Evolutionary conservation across 2,329 filamentous ascomycete genomes (phyloP).

Genomic region (Thielaviopsis musarum): DNA sequence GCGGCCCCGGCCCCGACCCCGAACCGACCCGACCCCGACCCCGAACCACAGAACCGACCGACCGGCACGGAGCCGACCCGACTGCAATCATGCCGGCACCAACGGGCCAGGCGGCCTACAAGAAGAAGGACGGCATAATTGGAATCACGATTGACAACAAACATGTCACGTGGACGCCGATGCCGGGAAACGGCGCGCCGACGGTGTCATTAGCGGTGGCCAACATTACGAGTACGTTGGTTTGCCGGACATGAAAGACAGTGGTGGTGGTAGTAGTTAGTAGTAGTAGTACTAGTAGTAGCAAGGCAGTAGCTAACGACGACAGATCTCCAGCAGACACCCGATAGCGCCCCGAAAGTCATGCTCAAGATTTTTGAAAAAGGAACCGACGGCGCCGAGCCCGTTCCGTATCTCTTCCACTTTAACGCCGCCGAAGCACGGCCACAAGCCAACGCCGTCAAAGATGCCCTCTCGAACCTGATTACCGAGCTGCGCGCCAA

Average conservation of each 20-base stretch:
- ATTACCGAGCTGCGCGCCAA: conserved; percentile 50
- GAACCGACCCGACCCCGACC: background rate
- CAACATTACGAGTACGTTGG: conserved; percentile 63
- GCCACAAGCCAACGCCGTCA: conserved; percentile 69
- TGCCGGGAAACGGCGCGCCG: conserved; percentile 43
- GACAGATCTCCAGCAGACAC: conserved; percentile 84
- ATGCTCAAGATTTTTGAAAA: conserved; percentile 87
- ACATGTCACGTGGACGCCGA: conserved; percentile 67
- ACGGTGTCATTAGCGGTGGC: conserved; percentile 52
- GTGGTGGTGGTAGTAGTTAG: background rate
- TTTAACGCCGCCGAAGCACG: conserved; percentile 73
- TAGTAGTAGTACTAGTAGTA: background rate
- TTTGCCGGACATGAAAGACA: background rate
- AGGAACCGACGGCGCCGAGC: conserved; percentile 36
- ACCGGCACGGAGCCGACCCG: conserved; percentile 4
- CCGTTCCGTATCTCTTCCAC: conserved; percentile 66
- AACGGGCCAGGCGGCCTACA: conserved; percentile 60
- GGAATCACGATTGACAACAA: conserved; percentile 56
- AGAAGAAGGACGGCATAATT: conserved; percentile 87
- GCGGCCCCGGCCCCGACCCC: too few relatives aligned
- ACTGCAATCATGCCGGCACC: conserved; percentile 34
- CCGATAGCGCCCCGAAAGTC: conserved; percentile 71
- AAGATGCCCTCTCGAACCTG: conserved; percentile 62
- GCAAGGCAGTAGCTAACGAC: background rate
- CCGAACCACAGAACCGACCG: background rate